phyloP scores from a whole-genome alignment of 495 filamentous ascomycete genomes.

The Hypoxylon lenormandii region DNA sequence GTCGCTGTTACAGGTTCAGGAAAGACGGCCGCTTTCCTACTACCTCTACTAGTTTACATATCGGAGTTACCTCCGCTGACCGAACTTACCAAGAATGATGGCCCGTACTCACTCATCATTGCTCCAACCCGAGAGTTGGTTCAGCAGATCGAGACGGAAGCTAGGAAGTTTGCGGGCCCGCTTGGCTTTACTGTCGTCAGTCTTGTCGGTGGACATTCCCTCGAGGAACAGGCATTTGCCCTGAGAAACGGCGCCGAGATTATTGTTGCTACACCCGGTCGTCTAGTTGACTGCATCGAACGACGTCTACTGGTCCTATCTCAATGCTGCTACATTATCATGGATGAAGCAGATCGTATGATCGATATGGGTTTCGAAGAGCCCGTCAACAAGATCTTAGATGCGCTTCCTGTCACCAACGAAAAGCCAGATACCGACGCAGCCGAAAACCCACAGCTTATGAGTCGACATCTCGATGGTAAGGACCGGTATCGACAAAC shows the following conservation, averaged over 20 bases:
- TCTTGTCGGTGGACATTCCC: slow-evolving; percentile 94
- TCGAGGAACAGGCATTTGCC: slow-evolving; percentile 94
- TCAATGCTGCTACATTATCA: slow-evolving; percentile 97
- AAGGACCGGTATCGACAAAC: slow-evolving; percentile 94
- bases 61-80: slow-evolving; percentile 86
- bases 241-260: slow-evolving; percentile 97
- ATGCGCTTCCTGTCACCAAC: slow-evolving; percentile 93
- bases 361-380: slow-evolving; percentile 99
- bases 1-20: slow-evolving; percentile 98
- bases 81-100: slow-evolving; percentile 91
- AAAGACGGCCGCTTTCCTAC: slow-evolving; percentile 95
- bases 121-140: slow-evolving; percentile 98
- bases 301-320: slow-evolving; percentile 88
- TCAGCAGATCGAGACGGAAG: slow-evolving; percentile 96
- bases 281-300: slow-evolving; percentile 97
- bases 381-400: slow-evolving; percentile 96
- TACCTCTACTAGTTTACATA: slow-evolving; percentile 97
- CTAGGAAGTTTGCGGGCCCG: slow-evolving; percentile 89
- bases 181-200: slow-evolving; percentile 95
- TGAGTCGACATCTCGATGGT: slow-evolving; percentile 83
- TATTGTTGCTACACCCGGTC: slow-evolving; percentile 96
- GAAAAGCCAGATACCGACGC: slow-evolving; percentile 97
- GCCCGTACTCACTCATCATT: slow-evolving; percentile 94
- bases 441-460: slow-evolving; percentile 84
- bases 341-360: slow-evolving; percentile 98